Evolutionary conservation across 306 rosid genomes (phyloP).

Genomic region (Corylus avellana): DNA sequence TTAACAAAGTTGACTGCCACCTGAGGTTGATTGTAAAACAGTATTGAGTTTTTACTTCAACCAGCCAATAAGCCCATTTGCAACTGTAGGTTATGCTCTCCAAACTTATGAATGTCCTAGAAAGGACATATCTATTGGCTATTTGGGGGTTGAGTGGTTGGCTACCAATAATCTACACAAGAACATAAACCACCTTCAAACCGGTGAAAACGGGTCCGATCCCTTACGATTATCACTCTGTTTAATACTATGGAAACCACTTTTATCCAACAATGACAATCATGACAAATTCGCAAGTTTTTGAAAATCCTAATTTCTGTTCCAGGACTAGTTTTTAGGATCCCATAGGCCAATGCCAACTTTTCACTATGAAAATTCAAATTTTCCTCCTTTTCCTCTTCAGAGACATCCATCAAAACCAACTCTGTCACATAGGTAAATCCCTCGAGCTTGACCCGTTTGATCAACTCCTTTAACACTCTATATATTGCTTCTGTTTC

Average conservation of each 20-base stretch:
- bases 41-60: neutral
- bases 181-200: conserved; percentile 70
- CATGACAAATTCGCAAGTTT: conserved; percentile 48
- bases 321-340: conserved; percentile 68
- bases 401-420: conserved; percentile 80
- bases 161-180: conserved; percentile 72
- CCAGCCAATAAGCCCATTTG: neutral
- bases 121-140: neutral
- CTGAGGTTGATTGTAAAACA: neutral
- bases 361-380: conserved; percentile 57
- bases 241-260: conserved; percentile 41
- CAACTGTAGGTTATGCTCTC: neutral
- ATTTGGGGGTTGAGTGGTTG: neutral
- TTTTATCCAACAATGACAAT: conserved; percentile 61
- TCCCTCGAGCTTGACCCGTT: conserved; percentile 52
- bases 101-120: neutral
- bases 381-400: conserved; percentile 75
- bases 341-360: conserved; percentile 67
- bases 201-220: conserved; percentile 72
- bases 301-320: conserved; percentile 60
- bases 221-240: conserved; percentile 67
- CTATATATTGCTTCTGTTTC: conserved; percentile 52
- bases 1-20: neutral
- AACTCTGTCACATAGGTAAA: conserved; percentile 59
- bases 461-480: conserved; percentile 59